These are phyloP conservation scores for Alloascoidea hylecoeti DNA, from an alignment of 805 yeast genomes.

Conservation along the genomic window DNA sequence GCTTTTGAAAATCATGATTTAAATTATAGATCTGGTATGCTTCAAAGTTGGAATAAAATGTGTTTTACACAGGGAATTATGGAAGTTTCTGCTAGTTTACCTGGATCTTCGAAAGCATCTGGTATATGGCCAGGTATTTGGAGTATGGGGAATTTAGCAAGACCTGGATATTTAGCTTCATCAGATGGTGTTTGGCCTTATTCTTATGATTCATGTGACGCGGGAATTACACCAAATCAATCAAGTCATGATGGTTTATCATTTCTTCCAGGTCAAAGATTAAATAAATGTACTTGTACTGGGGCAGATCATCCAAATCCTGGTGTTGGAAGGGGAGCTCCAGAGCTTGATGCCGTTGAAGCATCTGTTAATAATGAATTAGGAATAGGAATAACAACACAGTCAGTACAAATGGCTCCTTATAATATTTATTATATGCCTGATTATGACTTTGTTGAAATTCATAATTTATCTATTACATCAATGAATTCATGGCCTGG, in stretches of 20 bases:
- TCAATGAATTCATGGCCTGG: conserved; percentile 82
- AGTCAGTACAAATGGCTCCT: conserved; percentile 88
- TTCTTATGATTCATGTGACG: conserved; percentile 75
- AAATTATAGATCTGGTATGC: conserved; percentile 80
- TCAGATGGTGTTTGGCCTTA: conserved; percentile 96
- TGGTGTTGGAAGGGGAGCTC: conserved; percentile 89
- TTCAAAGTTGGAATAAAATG: conserved; percentile 84
- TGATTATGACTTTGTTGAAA: conserved; percentile 66
- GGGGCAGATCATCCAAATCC: conserved; percentile 80
- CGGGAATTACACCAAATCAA: conserved; percentile 91
- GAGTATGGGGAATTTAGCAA: conserved; percentile 86
- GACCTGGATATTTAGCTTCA: conserved; percentile 81
- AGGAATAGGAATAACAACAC: conserved; percentile 69
- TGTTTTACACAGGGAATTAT: conserved; percentile 78
- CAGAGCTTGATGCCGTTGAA: conserved; percentile 88
- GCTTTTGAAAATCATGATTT: conserved; percentile 70
- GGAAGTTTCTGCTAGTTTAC: conserved; percentile 66
- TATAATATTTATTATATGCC: conserved; percentile 91
- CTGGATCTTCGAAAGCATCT: conserved; percentile 61
- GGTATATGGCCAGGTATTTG: conserved; percentile 97
- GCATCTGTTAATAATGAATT: conserved; percentile 48
- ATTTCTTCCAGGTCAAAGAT: conserved; percentile 72
- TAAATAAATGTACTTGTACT: conserved; percentile 65
- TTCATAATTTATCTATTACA: conserved; percentile 56
- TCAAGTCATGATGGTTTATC: conserved; percentile 83